Percentiles rank a stretch among this genome's conserved stretches.
Evolutionary conservation across 2,329 filamentous ascomycete species (phyloP).

Genomic region (Alternaria sp.): DNA sequence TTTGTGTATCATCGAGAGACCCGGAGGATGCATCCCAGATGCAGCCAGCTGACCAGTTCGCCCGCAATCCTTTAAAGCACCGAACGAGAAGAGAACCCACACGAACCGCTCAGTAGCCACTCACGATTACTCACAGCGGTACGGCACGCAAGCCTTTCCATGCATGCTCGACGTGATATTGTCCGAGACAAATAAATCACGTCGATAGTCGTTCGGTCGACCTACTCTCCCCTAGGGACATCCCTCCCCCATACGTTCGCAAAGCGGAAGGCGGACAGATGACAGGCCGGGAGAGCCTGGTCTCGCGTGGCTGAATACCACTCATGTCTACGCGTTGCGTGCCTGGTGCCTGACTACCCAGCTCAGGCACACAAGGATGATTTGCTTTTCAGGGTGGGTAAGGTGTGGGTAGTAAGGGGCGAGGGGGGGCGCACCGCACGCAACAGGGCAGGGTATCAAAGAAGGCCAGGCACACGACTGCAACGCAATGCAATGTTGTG

Average conservation of each 20-base stretch:
- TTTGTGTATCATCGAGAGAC: background rate
- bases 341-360: background rate
- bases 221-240: background rate
- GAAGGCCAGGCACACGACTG: background rate
- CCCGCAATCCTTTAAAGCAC: background rate
- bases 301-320: conserved; percentile 8
- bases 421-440: background rate
- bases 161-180: background rate
- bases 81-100: background rate
- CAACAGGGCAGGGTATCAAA: background rate
- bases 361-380: background rate
- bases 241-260: conserved; percentile 7
- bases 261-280: background rate
- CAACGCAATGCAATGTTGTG: background rate
- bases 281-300: conserved; percentile 14
- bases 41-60: background rate
- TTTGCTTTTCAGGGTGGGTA: background rate
- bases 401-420: background rate
- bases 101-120: background rate
- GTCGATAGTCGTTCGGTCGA: background rate
- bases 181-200: background rate
- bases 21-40: conserved; percentile 4
- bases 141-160: conserved; percentile 2
- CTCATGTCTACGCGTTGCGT: background rate
- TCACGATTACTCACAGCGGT: background rate